Conservation (phyloP, 202 grass and related monocot genomes). For the Setaria viridis region DNA sequence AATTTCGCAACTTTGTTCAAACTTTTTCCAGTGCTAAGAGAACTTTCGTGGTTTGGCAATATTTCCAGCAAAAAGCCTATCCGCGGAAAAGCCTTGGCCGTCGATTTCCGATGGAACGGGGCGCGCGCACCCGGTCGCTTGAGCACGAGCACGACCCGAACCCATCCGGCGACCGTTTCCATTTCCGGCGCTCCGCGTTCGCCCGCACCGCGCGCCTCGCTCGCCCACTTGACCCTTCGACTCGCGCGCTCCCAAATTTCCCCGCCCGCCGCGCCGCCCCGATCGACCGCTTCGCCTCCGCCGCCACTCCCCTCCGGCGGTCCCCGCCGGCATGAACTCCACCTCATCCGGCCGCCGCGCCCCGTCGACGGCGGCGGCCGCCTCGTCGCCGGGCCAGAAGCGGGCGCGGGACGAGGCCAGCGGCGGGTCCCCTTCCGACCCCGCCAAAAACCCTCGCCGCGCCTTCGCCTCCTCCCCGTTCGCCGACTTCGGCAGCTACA, state of each 20-base stretch:
- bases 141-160: neutral
- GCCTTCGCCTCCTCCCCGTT: conserved; percentile 75
- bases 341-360: conserved; percentile 37
- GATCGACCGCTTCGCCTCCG: neutral
- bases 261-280: neutral
- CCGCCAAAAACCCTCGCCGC: conserved; percentile 59
- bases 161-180: neutral
- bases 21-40: too few species aligned
- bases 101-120: neutral
- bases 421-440: conserved; percentile 36
- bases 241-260: conserved; percentile 43
- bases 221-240: neutral
- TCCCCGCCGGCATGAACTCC: conserved; percentile 38
- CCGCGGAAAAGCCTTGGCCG: neutral
- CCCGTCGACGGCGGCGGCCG: neutral
- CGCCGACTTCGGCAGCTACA: conserved; percentile 84
- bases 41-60: too few species aligned
- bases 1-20: too few species aligned
- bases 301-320: neutral
- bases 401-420: conserved; percentile 28
- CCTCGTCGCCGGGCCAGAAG: conserved; percentile 43
- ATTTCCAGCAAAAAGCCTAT: too few species aligned
- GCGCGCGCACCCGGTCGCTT: neutral
- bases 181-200: neutral
- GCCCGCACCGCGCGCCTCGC: neutral